A percentile compares a stretch with the other conserved stretches of the same genome.
Evolutionary conservation across 2,329 filamentous ascomycete genomes (phyloP).

Genomic region (Xylariaceae sp.): DNA sequence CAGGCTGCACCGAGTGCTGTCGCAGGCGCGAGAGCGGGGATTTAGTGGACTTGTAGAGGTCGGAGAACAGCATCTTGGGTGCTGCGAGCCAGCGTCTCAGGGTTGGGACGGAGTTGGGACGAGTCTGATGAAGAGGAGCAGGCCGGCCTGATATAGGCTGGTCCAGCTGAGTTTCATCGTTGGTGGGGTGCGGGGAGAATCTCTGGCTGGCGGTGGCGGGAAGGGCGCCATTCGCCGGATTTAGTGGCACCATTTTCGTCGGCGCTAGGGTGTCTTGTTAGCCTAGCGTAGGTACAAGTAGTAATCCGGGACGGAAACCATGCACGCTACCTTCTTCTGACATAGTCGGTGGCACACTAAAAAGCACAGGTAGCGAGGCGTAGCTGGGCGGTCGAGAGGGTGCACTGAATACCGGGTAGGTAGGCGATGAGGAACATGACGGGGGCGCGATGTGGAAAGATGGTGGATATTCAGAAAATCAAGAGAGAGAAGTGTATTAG

Average conservation of each 20-base stretch:
- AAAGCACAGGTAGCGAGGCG: too few species aligned
- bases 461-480: too few species aligned
- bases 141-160: constrained; percentile 25
- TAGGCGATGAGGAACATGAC: too few species aligned
- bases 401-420: too few species aligned
- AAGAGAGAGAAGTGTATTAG: too few species aligned
- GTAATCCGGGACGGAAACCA: constrained; percentile 12
- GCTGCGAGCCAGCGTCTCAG: constrained; percentile 23
- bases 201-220: constrained; percentile 27
- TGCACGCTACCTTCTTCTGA: not conserved
- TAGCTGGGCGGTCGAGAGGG: too few species aligned
- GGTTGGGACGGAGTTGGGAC: constrained; percentile 14
- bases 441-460: too few species aligned
- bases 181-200: constrained; percentile 31
- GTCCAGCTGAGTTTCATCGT: constrained; percentile 19
- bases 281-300: not conserved
- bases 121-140: constrained; percentile 14
- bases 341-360: not conserved
- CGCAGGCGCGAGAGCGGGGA: constrained; percentile 50
- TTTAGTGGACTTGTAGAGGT: constrained; percentile 53
- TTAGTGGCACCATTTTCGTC: constrained; percentile 20
- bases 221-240: constrained; percentile 19
- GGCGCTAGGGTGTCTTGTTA: not conserved
- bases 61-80: constrained; percentile 52
- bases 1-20: constrained; percentile 31